Percentiles rank a stretch among this genome's conserved stretches.
Evolutionary conservation across 352 stramenopile genomes (phyloP).

Genomic region (Aphanomyces cochlioides): DNA sequence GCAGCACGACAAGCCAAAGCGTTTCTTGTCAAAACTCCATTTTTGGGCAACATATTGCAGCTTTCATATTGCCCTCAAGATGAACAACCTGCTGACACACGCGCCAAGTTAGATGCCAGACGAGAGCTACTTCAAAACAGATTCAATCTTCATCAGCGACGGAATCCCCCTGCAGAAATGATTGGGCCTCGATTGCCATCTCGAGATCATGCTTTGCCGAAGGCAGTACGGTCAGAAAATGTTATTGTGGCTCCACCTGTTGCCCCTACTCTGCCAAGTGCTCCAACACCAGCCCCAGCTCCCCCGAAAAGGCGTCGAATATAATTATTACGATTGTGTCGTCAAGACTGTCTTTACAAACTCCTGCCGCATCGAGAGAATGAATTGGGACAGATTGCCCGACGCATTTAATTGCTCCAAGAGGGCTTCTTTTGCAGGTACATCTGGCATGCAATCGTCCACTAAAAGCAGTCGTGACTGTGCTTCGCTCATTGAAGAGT

Average conservation of each 20-base stretch:
- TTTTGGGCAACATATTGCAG: constrained; percentile 58
- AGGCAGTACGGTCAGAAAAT: no score
- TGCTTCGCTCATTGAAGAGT: neutral
- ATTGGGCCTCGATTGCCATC: constrained; percentile 47
- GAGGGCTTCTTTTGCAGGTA: constrained; percentile 47
- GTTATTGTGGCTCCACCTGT: no score
- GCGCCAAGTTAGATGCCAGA: constrained; percentile 52
- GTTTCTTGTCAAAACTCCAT: constrained; percentile 52
- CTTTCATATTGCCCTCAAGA: constrained; percentile 62
- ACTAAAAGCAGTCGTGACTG: constrained; percentile 35
- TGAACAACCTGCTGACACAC: constrained; percentile 58
- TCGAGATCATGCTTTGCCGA: neutral
- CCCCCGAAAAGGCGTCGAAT: constrained; percentile 29
- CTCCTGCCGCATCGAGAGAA: constrained; percentile 71
- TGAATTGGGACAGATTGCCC: constrained; percentile 68
- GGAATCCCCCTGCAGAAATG: constrained; percentile 34
- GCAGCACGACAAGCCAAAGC: constrained; percentile 67
- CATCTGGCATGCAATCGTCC: constrained; percentile 53
- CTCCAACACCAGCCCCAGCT: constrained; percentile 34
- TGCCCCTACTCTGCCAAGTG: neutral
- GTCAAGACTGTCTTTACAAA: constrained; percentile 56
- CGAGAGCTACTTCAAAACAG: constrained; percentile 43
- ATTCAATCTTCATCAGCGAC: constrained; percentile 5
- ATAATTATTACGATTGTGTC: constrained; percentile 27
- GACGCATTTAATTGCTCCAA: constrained; percentile 58